These are phyloP conservation scores for Acrodontium crateriforme DNA, from an alignment of 2,329 filamentous ascomycete species.

Conservation along the genomic window DNA sequence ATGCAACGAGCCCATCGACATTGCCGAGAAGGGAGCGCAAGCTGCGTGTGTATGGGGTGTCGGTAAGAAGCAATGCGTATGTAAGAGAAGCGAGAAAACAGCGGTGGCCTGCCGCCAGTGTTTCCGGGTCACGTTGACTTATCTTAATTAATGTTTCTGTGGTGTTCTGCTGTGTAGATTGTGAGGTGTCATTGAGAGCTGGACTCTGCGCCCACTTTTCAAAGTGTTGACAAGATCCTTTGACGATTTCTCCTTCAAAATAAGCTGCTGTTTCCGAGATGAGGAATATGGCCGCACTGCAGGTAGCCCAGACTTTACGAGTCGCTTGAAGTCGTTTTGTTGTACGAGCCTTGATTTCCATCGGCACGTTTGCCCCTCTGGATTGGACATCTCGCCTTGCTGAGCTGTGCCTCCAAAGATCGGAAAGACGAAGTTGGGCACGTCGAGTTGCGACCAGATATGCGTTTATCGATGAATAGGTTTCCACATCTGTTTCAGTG, in stretches of 20 bases:
- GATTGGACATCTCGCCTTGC: constrained; percentile 65
- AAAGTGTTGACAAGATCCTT: constrained; percentile 68
- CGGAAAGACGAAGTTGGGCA: constrained; percentile 69
- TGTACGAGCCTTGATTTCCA: constrained; percentile 50
- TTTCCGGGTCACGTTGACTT: constrained; percentile 63
- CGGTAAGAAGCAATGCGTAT: constrained; percentile 52
- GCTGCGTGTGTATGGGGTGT: constrained; percentile 46
- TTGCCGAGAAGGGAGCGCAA: constrained; percentile 55
- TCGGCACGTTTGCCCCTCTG: too few relatives aligned
- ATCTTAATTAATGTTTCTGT: not conserved
- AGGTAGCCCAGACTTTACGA: constrained; percentile 79
- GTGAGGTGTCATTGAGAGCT: constrained; percentile 2
- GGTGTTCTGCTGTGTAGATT: not conserved
- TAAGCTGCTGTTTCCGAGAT: constrained; percentile 78
- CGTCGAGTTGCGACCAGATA: constrained; percentile 78
- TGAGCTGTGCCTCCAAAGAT: constrained; percentile 73
- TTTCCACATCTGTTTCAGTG: constrained; percentile 56
- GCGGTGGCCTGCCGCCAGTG: constrained; percentile 65
- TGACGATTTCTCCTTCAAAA: constrained; percentile 78
- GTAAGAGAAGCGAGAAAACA: constrained; percentile 58
- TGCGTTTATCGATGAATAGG: constrained; percentile 73
- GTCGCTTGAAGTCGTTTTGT: constrained; percentile 51
- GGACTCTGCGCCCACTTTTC: constrained; percentile 44
- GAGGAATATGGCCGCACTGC: constrained; percentile 76
- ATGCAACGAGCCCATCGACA: constrained; percentile 69